These are phyloP conservation scores for Tylopilus orsonianus DNA, from an alignment of 1,284 basidiomycete genomes.

Conservation along the genomic window DNA sequence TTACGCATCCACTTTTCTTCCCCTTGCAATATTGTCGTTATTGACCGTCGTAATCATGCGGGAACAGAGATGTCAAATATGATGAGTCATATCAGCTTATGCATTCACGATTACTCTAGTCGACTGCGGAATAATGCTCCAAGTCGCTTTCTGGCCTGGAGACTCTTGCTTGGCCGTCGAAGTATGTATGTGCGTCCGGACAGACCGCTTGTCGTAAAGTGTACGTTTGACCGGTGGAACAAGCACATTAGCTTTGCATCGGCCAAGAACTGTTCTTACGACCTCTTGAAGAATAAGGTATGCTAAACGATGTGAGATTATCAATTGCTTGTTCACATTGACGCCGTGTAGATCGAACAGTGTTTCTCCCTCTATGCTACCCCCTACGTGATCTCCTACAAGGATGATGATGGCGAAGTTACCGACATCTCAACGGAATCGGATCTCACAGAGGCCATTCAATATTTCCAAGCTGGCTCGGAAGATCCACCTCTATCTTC, in stretches of 20 bases:
- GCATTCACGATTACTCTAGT: neutral
- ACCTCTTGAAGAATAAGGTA: conserved; percentile 69
- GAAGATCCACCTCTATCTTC: conserved; percentile 71
- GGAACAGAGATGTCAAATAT: too few relatives aligned
- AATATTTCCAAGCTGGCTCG: conserved; percentile 72
- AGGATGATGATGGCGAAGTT: conserved; percentile 83
- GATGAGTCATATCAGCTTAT: conserved; percentile 17
- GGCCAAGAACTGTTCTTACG: conserved; percentile 72
- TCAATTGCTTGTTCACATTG: conserved; percentile 1
- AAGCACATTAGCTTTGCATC: conserved; percentile 78
- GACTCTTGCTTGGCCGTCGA: conserved; percentile 3
- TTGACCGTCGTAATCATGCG: conserved; percentile 13
- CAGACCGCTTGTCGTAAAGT: conserved; percentile 73
- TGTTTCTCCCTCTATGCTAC: conserved; percentile 75
- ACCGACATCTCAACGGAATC: conserved; percentile 66
- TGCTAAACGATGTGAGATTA: conserved; percentile 10
- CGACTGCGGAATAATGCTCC: conserved; percentile 26
- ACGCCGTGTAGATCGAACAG: conserved; percentile 65
- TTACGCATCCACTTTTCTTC: conserved; percentile 19
- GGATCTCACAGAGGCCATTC: conserved; percentile 82
- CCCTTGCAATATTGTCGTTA: conserved; percentile 17
- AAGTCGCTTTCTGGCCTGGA: neutral
- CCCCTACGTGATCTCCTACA: conserved; percentile 74
- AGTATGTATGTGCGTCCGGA: conserved; percentile 50
- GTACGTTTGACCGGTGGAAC: conserved; percentile 70